A percentile compares a stretch with the other conserved stretches of the same genome.
These are phyloP conservation scores for Cordyceps cicadae DNA, from an alignment of 2,329 filamentous ascomycete species.

Conservation along the genomic window DNA sequence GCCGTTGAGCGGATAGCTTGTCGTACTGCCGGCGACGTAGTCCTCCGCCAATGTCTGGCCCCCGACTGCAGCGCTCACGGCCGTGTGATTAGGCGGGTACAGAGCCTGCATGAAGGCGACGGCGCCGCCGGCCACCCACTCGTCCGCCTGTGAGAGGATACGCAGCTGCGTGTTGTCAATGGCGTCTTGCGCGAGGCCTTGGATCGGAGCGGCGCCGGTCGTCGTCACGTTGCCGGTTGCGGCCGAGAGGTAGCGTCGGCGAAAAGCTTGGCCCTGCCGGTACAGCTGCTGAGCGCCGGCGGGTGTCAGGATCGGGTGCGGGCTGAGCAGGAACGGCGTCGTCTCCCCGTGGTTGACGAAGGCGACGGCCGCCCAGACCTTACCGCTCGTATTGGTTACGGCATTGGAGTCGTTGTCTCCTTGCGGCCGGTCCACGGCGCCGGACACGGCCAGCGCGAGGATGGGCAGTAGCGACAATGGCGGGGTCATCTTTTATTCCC, in stretches of 20 bases:
- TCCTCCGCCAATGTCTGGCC: constrained; percentile 35
- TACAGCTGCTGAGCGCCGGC: constrained; percentile 45
- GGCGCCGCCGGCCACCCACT: constrained; percentile 56
- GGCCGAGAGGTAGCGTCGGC: constrained; percentile 37
- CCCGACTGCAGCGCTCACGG: constrained; percentile 22
- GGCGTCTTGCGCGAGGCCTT: constrained; percentile 32
- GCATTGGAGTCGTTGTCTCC: neutral
- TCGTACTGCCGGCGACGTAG: constrained; percentile 22
- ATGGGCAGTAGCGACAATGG: neutral
- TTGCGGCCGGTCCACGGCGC: neutral
- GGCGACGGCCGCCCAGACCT: constrained; percentile 41
- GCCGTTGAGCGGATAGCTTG: constrained; percentile 61
- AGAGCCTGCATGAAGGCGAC: constrained; percentile 75
- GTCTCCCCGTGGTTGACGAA: constrained; percentile 47
- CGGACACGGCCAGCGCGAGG: neutral
- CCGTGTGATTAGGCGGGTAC: constrained; percentile 59
- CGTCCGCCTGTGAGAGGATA: constrained; percentile 32
- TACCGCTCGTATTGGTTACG: constrained; percentile 21
- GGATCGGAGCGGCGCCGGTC: constrained; percentile 29
- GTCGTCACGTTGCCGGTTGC: constrained; percentile 19
- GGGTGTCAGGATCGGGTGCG: constrained; percentile 36
- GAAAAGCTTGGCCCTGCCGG: constrained; percentile 39
- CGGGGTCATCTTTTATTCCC: neutral
- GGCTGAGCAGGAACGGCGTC: constrained; percentile 31
- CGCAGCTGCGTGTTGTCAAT: constrained; percentile 42